phyloP scores from a whole-genome alignment of 768 basidiomycete species.

The Leccinum incarnatum region DNA sequence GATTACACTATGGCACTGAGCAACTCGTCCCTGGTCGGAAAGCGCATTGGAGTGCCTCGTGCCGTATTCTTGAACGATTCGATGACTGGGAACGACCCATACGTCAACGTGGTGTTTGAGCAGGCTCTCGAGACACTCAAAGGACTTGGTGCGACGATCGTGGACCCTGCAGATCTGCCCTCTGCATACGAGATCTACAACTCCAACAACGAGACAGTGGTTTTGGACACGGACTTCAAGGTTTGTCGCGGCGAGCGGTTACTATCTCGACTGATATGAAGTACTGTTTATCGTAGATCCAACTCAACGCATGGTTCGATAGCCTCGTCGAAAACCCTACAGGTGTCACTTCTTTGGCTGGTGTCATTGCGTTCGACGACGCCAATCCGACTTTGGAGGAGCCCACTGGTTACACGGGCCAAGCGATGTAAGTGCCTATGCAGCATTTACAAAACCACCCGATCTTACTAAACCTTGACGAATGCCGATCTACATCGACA shows the following conservation, averaged over 20 bases:
- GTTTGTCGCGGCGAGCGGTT: slow-evolving; percentile 26
- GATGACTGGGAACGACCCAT: slow-evolving; percentile 26
- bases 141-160: slow-evolving; percentile 44
- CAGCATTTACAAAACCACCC: neutral
- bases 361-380: slow-evolving; percentile 55
- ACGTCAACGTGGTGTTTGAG: slow-evolving; percentile 38
- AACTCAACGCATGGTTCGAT: slow-evolving; percentile 49
- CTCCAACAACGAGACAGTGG: slow-evolving; percentile 54
- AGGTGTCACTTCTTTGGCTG: slow-evolving; percentile 55
- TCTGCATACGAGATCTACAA: slow-evolving; percentile 47
- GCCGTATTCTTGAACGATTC: slow-evolving; percentile 31
- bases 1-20: slow-evolving; percentile 55
- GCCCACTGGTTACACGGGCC: slow-evolving; percentile 32
- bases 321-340: slow-evolving; percentile 51
- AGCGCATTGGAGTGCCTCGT: slow-evolving; percentile 54
- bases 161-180: slow-evolving; percentile 64
- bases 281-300: slow-evolving; percentile 36
- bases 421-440: slow-evolving; percentile 35
- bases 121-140: slow-evolving; percentile 38
- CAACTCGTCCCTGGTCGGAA: slow-evolving; percentile 45
- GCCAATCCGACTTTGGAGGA: slow-evolving; percentile 49
- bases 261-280: neutral
- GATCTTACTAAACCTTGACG: too few species aligned
- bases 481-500: neutral
- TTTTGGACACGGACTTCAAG: slow-evolving; percentile 59